Percentiles rank a stretch among this genome's conserved stretches.
Evolutionary conservation across 1,284 basidiomycete genomes (phyloP).

Genomic region (Puccinia hordei): DNA sequence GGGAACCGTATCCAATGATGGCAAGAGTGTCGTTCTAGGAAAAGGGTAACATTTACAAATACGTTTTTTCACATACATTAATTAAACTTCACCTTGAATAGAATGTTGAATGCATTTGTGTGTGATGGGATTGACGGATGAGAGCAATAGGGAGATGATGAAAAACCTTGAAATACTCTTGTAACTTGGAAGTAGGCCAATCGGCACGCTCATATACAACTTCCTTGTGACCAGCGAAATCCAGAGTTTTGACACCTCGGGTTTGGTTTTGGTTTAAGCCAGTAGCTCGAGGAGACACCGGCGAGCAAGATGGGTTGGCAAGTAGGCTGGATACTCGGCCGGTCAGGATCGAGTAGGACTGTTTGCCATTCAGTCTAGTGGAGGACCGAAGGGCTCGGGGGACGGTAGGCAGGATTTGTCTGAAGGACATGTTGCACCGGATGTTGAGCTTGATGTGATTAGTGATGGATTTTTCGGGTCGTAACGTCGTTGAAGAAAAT

Average conservation of each 20-base stretch:
- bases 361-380: constrained; percentile 1
- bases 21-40: constrained; percentile 99
- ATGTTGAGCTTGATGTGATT: too few relatives aligned
- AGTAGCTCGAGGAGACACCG: not conserved
- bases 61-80: too few relatives aligned
- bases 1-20: constrained; percentile 98
- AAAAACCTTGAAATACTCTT: constrained; percentile 66
- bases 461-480: too few relatives aligned
- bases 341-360: constrained; percentile 27
- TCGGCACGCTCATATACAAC: constrained; percentile 95
- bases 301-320: constrained; percentile 2
- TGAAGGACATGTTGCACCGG: constrained; percentile 1
- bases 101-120: too few relatives aligned
- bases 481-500: too few relatives aligned
- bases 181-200: constrained; percentile 96
- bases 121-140: not conserved
- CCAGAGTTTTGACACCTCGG: constrained; percentile 86
- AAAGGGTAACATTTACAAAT: constrained; percentile 10
- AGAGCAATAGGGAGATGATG: not conserved
- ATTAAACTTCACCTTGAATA: too few relatives aligned
- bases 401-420: not conserved
- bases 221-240: constrained; percentile 96
- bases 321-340: not conserved
- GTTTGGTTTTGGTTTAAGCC: constrained; percentile 49
- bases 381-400: not conserved